Evolutionary conservation across 805 yeast species (phyloP), one percentile per base, ranked within the genome.

Genomic region (Sungouiella blattae): DNA sequence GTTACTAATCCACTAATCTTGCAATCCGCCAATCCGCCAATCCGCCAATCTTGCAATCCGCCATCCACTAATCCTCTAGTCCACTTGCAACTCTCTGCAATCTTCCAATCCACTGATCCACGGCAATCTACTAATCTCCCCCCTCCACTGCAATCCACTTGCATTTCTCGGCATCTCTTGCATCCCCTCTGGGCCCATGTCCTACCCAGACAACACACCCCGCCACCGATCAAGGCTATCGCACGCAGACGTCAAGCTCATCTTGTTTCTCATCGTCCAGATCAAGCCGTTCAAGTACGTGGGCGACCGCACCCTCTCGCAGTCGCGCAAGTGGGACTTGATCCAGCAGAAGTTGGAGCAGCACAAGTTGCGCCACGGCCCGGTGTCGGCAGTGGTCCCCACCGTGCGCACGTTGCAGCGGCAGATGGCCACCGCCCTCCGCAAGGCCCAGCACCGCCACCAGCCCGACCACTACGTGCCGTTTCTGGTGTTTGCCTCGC

Each of bases 401-500:
- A 61, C 68, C 3, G 57, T 62, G n/a, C 42, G 68, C 23, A 62
- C 68, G 0, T 47, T 62, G 35, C 68, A 62, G 39, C 43, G 68
- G 13, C 67, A 62, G 29, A 42, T 62, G 26, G 53, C 64, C 12
- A 38, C 54, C 4, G 67, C 68, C 6, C 41, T 62, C 16, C 53
- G 49, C 36, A 61, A 57, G 38, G 64, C 63, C 6, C 37, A 37
- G 31, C 6, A 4, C 11, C 16, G 27, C 4, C 35, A 30, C 11
- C 27, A 32, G 15, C 21, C 26, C 14, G 37, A 27, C 13, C 12
- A 20, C 17, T 24, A 17, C 35, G 18, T n/a, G 28, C 32, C 30
- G 6, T 28, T 25, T 13, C 23, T 15, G 11, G 29, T 30, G 26
- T 32, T 26, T 18, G 20, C 24, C 13, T 11, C n/a, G 6, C 47